Evolutionary conservation across 129 eudicot genomes (phyloP).

Genomic region (Tanacetum coccineum): DNA sequence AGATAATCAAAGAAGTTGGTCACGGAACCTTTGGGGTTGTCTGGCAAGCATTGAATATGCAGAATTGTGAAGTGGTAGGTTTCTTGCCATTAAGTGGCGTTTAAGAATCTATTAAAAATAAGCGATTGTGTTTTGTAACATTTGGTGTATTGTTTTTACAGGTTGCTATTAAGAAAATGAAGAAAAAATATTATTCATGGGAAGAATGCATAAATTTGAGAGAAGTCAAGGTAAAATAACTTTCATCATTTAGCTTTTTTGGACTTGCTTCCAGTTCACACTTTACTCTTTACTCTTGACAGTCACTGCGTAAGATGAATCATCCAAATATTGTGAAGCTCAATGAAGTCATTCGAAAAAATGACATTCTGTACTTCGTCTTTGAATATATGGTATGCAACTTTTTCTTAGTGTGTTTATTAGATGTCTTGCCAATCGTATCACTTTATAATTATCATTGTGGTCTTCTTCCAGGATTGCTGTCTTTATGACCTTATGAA

Average conservation of each 20-base stretch:
- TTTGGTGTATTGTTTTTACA: constrained; percentile 28
- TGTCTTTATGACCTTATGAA: constrained; percentile 80
- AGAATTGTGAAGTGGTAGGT: constrained; percentile 85
- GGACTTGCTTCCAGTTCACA: constrained; percentile 9
- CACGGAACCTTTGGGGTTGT: constrained; percentile 91
- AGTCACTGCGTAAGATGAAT: constrained; percentile 85
- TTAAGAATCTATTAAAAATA: not conserved
- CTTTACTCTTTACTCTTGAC: constrained; percentile 23
- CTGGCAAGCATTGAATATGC: constrained; percentile 78
- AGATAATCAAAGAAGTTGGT: constrained; percentile 82
- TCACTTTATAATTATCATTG: not conserved
- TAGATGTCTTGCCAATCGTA: not conserved
- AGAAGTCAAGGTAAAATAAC: constrained; percentile 78
- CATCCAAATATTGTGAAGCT: constrained; percentile 92
- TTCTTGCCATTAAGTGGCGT: not conserved
- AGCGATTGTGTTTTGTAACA: constrained; percentile 3
- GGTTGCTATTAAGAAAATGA: constrained; percentile 96
- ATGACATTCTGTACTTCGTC: constrained; percentile 71
- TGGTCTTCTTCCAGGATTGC: constrained; percentile 52
- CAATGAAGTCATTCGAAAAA: constrained; percentile 84
- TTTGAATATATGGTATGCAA: constrained; percentile 78
- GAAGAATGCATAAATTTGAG: constrained; percentile 95
- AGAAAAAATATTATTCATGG: constrained; percentile 90
- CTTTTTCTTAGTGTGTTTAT: constrained; percentile 13
- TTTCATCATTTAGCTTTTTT: not conserved